Evolutionary conservation across 148 eudicot species (phyloP).

Genomic region (Polygonum maritimum): DNA sequence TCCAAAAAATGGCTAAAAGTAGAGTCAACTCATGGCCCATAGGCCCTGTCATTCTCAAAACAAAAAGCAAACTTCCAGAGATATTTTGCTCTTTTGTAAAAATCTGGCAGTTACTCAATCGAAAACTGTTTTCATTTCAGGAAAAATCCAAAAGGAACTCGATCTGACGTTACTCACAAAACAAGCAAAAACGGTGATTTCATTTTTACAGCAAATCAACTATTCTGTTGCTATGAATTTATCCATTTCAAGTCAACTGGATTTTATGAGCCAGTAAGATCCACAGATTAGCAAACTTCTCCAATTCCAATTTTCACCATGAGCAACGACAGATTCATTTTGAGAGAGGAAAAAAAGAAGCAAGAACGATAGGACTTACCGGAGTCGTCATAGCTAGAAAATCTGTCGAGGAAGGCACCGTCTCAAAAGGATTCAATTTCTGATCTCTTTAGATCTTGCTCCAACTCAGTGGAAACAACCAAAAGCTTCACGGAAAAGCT

Average conservation of each 20-base stretch:
- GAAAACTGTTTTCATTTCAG: background rate
- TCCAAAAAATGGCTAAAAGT: background rate
- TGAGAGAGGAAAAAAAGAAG: background rate
- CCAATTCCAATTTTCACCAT: background rate
- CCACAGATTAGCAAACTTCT: background rate
- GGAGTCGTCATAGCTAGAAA: conserved; percentile 34
- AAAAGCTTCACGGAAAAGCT: background rate
- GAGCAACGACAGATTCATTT: background rate
- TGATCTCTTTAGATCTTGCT: conserved; percentile 10
- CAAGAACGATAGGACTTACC: conserved; percentile 16
- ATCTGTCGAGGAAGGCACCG: no score
- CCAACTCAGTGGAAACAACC: background rate
- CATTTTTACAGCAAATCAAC: background rate
- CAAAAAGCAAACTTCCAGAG: background rate
- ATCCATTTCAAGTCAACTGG: background rate
- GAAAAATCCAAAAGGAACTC: background rate
- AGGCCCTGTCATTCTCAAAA: background rate
- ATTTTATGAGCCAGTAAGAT: background rate
- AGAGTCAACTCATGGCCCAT: background rate
- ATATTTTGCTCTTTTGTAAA: background rate
- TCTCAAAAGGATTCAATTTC: background rate
- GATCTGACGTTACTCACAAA: background rate
- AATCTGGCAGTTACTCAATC: background rate
- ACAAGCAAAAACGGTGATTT: background rate
- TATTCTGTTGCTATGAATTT: background rate